Base-by-base conservation (phyloP, 768 basidiomycete species). In the Boletus coccyginus region DNA sequence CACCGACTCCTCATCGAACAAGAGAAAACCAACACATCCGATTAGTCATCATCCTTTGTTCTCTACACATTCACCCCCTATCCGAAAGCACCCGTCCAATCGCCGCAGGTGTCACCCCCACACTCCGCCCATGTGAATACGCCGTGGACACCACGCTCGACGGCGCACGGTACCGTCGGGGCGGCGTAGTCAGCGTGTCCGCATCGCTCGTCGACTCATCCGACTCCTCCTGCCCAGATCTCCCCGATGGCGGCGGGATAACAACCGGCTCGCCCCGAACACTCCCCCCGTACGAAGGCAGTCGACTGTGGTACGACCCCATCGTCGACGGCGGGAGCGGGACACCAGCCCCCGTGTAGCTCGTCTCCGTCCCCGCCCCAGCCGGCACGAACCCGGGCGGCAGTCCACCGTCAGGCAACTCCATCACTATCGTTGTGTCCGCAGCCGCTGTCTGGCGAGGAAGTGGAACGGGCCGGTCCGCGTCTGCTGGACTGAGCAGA, bases 401-500 rank as follows among this genome's bases (percentile, higher is more conserved):
- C 0, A 76, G 69, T 27, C 57, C 59, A 1, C 70, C 69, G 12
- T 62, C 58, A 1, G 68, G 62, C 17, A 74, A 29, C 1, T 48
- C 60, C 58, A 75, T 66, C 56, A 58, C 62, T n/a, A 67, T 62
- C 33, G 53, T 46, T 47, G 36, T 21, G 1, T 59, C 56, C 47
- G 1, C 56, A 29, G n/a, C 40, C 5, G 57, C 44, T 9, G 52
- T 57, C 13, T 59, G 50, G 0, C 58, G 50, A 2, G 72, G 72
- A 16, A 71, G 69, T 8, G 75, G 69, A n/a, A 73, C 41, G 0
- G 69, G 70, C n/a, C 72, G 64, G 33, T 74, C 73, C 4, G 75
- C 76, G 43, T 77, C 77, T 6, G 70, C 74, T 42, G 75, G 73
- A 49, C 74, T 77, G n/a, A 77, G 61, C 50, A 74, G 61, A 39